A percentile compares a stretch with the other conserved stretches of the same genome.
Evolutionary conservation across 306 rosid genomes (phyloP).

Genomic region (Begonia loranthoides): DNA sequence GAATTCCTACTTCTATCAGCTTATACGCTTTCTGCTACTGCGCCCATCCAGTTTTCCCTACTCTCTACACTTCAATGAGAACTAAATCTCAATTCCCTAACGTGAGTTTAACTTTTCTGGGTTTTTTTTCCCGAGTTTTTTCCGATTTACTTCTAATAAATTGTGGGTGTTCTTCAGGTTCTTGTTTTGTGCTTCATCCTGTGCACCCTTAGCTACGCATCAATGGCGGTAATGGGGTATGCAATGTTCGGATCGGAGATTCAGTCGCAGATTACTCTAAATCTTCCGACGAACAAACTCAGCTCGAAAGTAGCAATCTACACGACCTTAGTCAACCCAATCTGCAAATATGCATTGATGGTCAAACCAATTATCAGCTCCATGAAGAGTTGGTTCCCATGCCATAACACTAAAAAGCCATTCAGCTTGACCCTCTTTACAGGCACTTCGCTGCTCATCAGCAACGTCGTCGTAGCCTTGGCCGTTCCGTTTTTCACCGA

Average conservation of each 20-base stretch:
- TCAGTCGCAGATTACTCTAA: slow-evolving; percentile 52
- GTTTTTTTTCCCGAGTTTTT: background rate
- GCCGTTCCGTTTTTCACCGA: slow-evolving; percentile 35
- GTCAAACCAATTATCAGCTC: slow-evolving; percentile 48
- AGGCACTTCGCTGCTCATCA: slow-evolving; percentile 27
- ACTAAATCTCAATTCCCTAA: slow-evolving; percentile 63
- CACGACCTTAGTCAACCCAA: slow-evolving; percentile 58
- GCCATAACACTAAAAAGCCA: slow-evolving; percentile 16
- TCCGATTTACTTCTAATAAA: background rate
- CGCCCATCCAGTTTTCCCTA: slow-evolving; percentile 85
- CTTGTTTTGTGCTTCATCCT: slow-evolving; percentile 38
- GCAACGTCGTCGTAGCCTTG: slow-evolving; percentile 32
- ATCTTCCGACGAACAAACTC: slow-evolving; percentile 36
- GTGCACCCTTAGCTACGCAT: slow-evolving; percentile 42
- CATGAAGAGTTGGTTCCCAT: slow-evolving; percentile 27
- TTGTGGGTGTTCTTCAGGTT: slow-evolving; percentile 23
- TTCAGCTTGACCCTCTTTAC: slow-evolving; percentile 11
- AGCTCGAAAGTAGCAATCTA: slow-evolving; percentile 55
- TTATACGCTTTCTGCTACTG: slow-evolving; percentile 74
- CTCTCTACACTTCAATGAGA: slow-evolving; percentile 63
- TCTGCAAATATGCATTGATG: slow-evolving; percentile 66
- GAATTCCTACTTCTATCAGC: slow-evolving; percentile 56
- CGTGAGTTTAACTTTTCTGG: slow-evolving; percentile 30
- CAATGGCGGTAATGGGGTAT: slow-evolving; percentile 63
- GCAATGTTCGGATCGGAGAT: slow-evolving; percentile 47